Base-by-base conservation (phyloP, 2,329 filamentous ascomycete genomes). In the Ceratocystis huliohia region DNA sequence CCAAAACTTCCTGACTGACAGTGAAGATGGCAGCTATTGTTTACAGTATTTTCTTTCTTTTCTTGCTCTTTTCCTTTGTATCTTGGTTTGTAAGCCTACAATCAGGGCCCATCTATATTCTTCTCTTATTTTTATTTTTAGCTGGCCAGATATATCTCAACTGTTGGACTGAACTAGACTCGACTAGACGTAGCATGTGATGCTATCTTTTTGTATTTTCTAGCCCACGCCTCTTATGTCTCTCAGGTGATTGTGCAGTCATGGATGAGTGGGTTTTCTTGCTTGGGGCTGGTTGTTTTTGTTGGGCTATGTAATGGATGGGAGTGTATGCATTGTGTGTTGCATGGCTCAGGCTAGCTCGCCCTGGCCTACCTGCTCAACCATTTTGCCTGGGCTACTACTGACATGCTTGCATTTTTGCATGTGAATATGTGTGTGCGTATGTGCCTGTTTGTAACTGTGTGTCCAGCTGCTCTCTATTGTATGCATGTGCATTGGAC, bases 401-500 rank as follows among this genome's bases (percentile, higher is more conserved):
- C 10, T 41, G 37, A 15, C 37, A 15, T 41, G 37, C 37, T 62
- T 22, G 44, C 28, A 28, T 66, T 53, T 56, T 33, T 7, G 20
- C 33, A 37, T 45, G 30, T 65, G 61, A 64, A 65, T 50, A 67
- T 67, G 50, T 61, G 44, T 63, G 28, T 63, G 61, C 6, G 20
- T 22, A 28, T 65, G 22, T 25, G n/a, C 15, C 45, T 41, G 37
- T 13, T 13, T 10, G 33, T 10, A 10, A 37, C 33, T 37, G 7
- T 13, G 37, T 15, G 10, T 15, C 37, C 37, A 41, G 37, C 37
- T 41, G 7, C 30, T 41, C 37, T 13, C 17, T 48, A 48, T 22
- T 20, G 48, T 0, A 50, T 20, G 48, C 1, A 10, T 25, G 48
- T 50, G 48, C 3, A 25, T 50, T 50, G 48, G 3, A 50, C n/a